phyloP scores from a whole-genome alignment of 2,329 filamentous ascomycete species.

The Fusarium anthophilum region DNA sequence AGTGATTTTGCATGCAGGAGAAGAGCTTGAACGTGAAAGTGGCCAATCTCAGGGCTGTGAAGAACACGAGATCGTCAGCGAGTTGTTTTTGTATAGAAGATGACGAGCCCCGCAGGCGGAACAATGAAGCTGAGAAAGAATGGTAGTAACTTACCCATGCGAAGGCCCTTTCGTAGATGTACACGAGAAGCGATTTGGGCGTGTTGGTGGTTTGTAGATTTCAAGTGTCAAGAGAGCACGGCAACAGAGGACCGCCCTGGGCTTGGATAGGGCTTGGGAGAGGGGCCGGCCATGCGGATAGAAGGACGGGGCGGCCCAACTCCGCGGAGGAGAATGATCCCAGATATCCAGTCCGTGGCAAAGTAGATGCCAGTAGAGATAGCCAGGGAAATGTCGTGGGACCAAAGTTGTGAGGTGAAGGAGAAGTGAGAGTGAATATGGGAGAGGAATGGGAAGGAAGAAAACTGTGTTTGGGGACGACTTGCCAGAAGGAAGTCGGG shows the following conservation, averaged over 20 bases:
- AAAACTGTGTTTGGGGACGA: not conserved
- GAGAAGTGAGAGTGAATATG: not conserved
- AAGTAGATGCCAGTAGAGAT: not conserved
- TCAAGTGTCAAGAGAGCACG: not conserved
- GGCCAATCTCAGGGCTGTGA: not conserved
- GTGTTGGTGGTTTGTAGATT: not conserved
- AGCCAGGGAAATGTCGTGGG: not conserved
- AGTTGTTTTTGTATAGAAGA: not conserved
- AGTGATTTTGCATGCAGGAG: not conserved
- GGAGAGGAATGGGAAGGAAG: not conserved
- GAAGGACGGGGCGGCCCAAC: not conserved
- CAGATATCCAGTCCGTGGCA: not conserved
- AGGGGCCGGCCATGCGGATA: not conserved
- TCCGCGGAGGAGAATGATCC: not conserved
- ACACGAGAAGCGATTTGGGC: no score
- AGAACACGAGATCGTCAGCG: not conserved
- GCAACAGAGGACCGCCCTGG: not conserved
- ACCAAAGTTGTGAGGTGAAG: not conserved
- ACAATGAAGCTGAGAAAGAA: no score
- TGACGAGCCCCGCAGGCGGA: not conserved
- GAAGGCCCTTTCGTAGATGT: no score
- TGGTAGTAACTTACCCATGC: not conserved
- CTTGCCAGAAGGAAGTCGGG: not conserved
- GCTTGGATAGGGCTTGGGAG: not conserved
- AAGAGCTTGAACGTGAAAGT: not conserved